Conservation (phyloP, 768 basidiomycete species). For the Xanthoconium stramineum region DNA sequence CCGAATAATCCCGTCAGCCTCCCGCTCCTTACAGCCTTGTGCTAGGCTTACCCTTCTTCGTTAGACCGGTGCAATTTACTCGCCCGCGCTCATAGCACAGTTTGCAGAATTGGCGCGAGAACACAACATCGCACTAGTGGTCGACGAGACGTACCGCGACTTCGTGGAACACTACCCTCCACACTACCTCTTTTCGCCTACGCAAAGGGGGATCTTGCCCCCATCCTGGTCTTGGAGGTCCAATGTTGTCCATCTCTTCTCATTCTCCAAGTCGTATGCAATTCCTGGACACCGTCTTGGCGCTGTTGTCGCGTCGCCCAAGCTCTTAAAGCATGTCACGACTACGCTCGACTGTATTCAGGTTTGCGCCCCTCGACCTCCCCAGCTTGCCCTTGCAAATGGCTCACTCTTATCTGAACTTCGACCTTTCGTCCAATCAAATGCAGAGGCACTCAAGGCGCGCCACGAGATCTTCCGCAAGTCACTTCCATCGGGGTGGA, state of each 20-base stretch:
- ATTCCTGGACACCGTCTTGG: slow-evolving; percentile 85
- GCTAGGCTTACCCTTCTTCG: not conserved
- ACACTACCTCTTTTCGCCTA: slow-evolving; percentile 50
- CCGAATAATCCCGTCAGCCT: slow-evolving; percentile 69
- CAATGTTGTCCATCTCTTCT: slow-evolving; percentile 67
- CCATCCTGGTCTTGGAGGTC: slow-evolving; percentile 49
- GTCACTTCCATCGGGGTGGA: slow-evolving; percentile 53
- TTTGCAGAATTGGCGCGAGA: slow-evolving; percentile 60
- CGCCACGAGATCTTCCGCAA: slow-evolving; percentile 57
- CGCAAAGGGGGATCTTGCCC: not conserved
- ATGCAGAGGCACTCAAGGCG: slow-evolving; percentile 44
- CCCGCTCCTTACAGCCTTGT: no score
- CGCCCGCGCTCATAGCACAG: slow-evolving; percentile 49
- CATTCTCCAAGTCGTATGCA: slow-evolving; percentile 78
- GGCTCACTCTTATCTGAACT: slow-evolving; percentile 49
- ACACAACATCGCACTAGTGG: slow-evolving; percentile 57
- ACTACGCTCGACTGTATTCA: slow-evolving; percentile 78
- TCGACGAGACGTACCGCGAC: slow-evolving; percentile 92
- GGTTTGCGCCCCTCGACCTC: slow-evolving; percentile 71
- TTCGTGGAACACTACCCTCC: slow-evolving; percentile 57
- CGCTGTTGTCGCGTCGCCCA: slow-evolving; percentile 58
- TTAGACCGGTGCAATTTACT: slow-evolving; percentile 70
- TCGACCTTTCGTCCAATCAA: slow-evolving; percentile 48
- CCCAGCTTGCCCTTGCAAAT: slow-evolving; percentile 63
- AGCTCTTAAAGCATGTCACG: slow-evolving; percentile 44